These are phyloP conservation scores for Paxillus involutus DNA, from an alignment of 768 basidiomycete species.

Conservation along the genomic window DNA sequence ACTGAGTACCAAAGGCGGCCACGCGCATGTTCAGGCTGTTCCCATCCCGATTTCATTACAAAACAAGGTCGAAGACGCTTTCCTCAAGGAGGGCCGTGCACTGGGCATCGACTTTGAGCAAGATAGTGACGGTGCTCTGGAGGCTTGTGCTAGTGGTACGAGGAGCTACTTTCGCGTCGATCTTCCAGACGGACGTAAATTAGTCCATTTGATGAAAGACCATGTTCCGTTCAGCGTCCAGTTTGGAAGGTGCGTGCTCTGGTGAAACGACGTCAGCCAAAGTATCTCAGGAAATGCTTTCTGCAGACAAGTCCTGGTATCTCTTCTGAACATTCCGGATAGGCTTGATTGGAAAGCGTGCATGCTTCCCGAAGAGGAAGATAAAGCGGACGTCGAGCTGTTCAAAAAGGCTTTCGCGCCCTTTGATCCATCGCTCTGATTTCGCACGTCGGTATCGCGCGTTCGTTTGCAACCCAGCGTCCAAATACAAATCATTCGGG, in stretches of 20 bases:
- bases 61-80: slow-evolving; percentile 66
- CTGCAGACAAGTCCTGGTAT: slow-evolving; percentile 75
- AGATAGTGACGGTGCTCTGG: slow-evolving; percentile 64
- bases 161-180: slow-evolving; percentile 89
- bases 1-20: slow-evolving; percentile 82
- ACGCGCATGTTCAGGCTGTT: slow-evolving; percentile 89
- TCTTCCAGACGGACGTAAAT: slow-evolving; percentile 77
- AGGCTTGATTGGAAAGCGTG: slow-evolving; percentile 94
- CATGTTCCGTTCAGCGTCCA: slow-evolving; percentile 83
- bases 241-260: slow-evolving; percentile 75
- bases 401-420: slow-evolving; percentile 84
- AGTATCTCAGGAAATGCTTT: slow-evolving; percentile 5
- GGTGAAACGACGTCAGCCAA: neutral
- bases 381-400: slow-evolving; percentile 74
- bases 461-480: neutral
- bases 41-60: slow-evolving; percentile 69
- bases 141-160: slow-evolving; percentile 46
- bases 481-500: neutral
- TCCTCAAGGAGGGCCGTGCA: slow-evolving; percentile 65
- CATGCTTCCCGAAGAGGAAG: slow-evolving; percentile 78
- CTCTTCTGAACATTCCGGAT: slow-evolving; percentile 71
- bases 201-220: slow-evolving; percentile 84
- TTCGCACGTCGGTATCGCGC: neutral
- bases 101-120: slow-evolving; percentile 74
- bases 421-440: slow-evolving; percentile 56